phyloP scores from a whole-genome alignment of 257 asterid genomes.

The Solanum tacnaense region DNA sequence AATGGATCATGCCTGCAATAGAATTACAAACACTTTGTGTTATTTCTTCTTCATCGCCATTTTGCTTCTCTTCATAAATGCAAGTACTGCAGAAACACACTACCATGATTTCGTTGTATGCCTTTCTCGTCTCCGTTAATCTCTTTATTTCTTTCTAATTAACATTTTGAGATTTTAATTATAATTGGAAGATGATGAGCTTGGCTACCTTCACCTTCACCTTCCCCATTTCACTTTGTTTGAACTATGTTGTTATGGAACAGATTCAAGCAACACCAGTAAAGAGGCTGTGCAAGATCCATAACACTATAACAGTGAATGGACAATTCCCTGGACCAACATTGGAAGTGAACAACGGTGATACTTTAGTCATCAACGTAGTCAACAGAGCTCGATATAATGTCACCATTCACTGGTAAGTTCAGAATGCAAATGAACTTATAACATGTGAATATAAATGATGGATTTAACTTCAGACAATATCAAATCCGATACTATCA shows the following conservation, averaged over 20 bases:
- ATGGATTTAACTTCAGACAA: not conserved
- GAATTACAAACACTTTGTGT: conserved; percentile 5
- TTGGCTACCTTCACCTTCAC: not conserved
- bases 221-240: not conserved
- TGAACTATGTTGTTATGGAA: not conserved
- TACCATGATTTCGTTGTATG: conserved; percentile 64
- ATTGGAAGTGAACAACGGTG: conserved; percentile 65
- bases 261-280: conserved; percentile 74
- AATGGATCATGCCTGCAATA: conserved; percentile 13
- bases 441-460: not conserved
- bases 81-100: conserved; percentile 37
- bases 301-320: conserved; percentile 49
- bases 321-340: conserved; percentile 88
- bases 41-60: conserved; percentile 20
- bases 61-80: conserved; percentile 22
- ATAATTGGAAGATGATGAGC: not conserved
- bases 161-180: not conserved
- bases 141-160: not conserved
- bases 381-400: conserved; percentile 63
- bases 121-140: not conserved
- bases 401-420: conserved; percentile 74
- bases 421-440: not conserved
- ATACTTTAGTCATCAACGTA: conserved; percentile 66
- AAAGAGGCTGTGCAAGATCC: conserved; percentile 93
- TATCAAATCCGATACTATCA: not conserved